These are phyloP conservation scores for Solanum sitiens DNA, from an alignment of 257 asterid species.

Conservation along the genomic window DNA sequence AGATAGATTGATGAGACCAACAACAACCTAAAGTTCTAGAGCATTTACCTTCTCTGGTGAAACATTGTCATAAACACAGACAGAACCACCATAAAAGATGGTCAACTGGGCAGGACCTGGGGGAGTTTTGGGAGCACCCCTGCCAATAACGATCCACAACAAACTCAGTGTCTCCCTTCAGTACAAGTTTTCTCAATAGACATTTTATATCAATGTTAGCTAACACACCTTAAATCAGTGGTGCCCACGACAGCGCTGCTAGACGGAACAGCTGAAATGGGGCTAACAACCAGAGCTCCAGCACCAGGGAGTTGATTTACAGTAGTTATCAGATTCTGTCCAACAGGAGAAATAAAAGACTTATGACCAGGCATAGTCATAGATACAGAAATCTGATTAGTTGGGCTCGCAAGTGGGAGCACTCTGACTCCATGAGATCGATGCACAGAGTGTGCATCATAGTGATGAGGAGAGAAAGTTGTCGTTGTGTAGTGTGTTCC, in stretches of 20 bases:
- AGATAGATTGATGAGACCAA: neutral
- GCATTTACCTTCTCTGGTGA: slow-evolving; percentile 75
- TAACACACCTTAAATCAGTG: slow-evolving; percentile 51
- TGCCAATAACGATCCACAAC: slow-evolving; percentile 9
- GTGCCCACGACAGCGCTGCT: slow-evolving; percentile 49
- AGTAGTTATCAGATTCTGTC: slow-evolving; percentile 21
- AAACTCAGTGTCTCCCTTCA: neutral
- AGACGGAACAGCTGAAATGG: slow-evolving; percentile 21
- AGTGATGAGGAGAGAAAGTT: neutral
- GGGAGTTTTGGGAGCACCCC: slow-evolving; percentile 34
- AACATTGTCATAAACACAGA: slow-evolving; percentile 63
- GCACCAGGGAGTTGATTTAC: slow-evolving; percentile 20
- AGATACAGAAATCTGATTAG: slow-evolving; percentile 24
- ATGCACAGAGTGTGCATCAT: neutral
- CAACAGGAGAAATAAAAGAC: slow-evolving; percentile 23
- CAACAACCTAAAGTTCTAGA: neutral
- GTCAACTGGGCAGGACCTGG: slow-evolving; percentile 70
- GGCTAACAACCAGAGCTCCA: slow-evolving; percentile 13
- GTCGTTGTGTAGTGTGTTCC: neutral
- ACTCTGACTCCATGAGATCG: slow-evolving; percentile 10
- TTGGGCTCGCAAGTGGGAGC: slow-evolving; percentile 6
- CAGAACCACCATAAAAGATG: slow-evolving; percentile 77
- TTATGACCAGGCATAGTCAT: slow-evolving; percentile 18
- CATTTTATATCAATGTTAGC: neutral
- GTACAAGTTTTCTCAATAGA: neutral